A percentile compares a stretch with the other conserved stretches of the same genome.
These are phyloP conservation scores for Ensete glaucum DNA, from an alignment of 176 grass and related monocot genomes.

Conservation along the genomic window DNA sequence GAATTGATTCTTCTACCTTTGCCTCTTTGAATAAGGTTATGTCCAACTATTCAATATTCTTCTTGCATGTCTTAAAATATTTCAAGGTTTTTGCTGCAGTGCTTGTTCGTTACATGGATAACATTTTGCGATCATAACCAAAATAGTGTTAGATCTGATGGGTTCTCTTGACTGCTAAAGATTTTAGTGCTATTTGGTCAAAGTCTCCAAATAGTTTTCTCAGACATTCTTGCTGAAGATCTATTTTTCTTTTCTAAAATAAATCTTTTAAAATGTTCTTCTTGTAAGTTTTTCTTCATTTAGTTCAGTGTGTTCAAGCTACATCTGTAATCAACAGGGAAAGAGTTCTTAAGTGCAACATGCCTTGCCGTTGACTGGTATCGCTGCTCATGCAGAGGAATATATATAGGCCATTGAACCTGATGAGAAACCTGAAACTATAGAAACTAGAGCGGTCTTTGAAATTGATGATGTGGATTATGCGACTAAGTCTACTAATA, in stretches of 20 bases:
- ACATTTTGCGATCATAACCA: too few relatives aligned
- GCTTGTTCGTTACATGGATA: too few relatives aligned
- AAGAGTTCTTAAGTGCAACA: constrained; percentile 47
- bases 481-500: constrained; percentile 32
- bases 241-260: too few relatives aligned
- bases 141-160: too few relatives aligned
- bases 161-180: too few relatives aligned
- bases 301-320: neutral
- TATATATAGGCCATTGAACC: constrained; percentile 45
- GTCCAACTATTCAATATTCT: neutral
- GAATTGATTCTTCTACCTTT: constrained; percentile 32
- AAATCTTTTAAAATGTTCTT: too few relatives aligned
- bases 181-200: too few relatives aligned
- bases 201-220: too few relatives aligned
- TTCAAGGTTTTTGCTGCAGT: neutral
- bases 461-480: constrained; percentile 31
- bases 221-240: neutral
- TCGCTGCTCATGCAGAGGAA: constrained; percentile 67
- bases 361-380: constrained; percentile 53
- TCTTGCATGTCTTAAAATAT: neutral
- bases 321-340: constrained; percentile 35
- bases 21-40: constrained; percentile 53
- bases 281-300: too few relatives aligned
- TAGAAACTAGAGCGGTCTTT: constrained; percentile 17
- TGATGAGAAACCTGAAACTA: constrained; percentile 43